Conservation (phyloP, 805 yeast genomes). For the Candida palmyrensis region DNA sequence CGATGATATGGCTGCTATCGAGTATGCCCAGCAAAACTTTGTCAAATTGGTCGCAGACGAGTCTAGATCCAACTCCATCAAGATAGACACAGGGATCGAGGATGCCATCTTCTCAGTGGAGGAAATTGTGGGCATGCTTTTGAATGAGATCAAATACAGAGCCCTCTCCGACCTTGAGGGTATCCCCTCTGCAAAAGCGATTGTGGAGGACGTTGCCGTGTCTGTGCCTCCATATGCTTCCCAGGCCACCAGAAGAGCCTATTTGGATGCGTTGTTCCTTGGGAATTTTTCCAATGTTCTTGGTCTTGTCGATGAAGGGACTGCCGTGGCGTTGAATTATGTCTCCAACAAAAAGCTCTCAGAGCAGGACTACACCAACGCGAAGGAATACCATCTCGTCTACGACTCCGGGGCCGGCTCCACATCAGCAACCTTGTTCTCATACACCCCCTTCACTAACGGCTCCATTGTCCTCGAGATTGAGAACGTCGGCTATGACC, state of each 20-base stretch:
- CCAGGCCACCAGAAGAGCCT: constrained; percentile 62
- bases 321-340: constrained; percentile 85
- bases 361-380: constrained; percentile 27
- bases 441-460: constrained; percentile 44
- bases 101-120: constrained; percentile 48
- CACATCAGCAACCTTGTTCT: constrained; percentile 79
- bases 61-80: constrained; percentile 45
- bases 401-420: constrained; percentile 95
- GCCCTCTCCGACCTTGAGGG: constrained; percentile 58
- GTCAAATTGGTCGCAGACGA: constrained; percentile 36
- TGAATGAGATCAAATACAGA: constrained; percentile 59
- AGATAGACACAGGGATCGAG: constrained; percentile 44
- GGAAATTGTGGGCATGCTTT: constrained; percentile 80
- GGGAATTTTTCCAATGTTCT: constrained; percentile 59
- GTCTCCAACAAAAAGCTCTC: constrained; percentile 48
- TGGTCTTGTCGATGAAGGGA: constrained; percentile 80
- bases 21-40: constrained; percentile 52
- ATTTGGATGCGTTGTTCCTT: constrained; percentile 65
- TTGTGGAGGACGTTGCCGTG: constrained; percentile 62
- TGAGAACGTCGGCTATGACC: constrained; percentile 67
- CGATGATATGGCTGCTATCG: constrained; percentile 41
- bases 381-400: constrained; percentile 57
- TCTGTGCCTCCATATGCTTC: constrained; percentile 72
- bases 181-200: constrained; percentile 43
- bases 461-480: constrained; percentile 48